phyloP scores from a whole-genome alignment of 2,329 filamentous ascomycete genomes.

The Shiraia sp. region DNA sequence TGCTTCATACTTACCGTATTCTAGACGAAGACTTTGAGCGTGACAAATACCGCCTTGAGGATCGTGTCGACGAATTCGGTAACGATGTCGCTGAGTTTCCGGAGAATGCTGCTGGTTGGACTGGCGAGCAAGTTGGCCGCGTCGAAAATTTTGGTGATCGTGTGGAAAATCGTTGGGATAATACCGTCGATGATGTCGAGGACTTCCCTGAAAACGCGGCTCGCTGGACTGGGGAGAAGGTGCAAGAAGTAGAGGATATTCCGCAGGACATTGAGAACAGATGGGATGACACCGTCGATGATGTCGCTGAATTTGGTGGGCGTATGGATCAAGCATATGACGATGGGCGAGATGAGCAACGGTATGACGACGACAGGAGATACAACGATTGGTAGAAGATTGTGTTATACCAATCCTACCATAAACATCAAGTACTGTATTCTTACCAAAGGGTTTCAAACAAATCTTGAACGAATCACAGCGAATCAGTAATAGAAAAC shows the following conservation, averaged over 20 bases:
- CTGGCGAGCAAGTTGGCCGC: slow-evolving; percentile 27
- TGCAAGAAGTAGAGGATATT: slow-evolving; percentile 29
- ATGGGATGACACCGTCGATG: slow-evolving; percentile 23
- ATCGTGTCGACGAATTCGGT: slow-evolving; percentile 20
- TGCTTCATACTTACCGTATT: slow-evolving; percentile 2
- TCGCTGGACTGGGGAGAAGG: slow-evolving; percentile 26
- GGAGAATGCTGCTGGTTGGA: slow-evolving; percentile 28
- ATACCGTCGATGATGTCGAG: slow-evolving; percentile 25
- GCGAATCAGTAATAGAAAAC: too few species aligned
- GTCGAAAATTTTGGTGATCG: slow-evolving; percentile 25
- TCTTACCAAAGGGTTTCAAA: too few species aligned
- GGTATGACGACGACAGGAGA: slow-evolving; percentile 24
- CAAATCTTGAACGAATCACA: too few species aligned
- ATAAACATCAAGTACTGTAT: too few species aligned
- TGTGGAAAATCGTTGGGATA: slow-evolving; percentile 23
- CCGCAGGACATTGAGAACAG: slow-evolving; percentile 27
- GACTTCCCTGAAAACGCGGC: slow-evolving; percentile 29
- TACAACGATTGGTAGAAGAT: slow-evolving; percentile 1
- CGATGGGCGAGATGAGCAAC: slow-evolving; percentile 23
- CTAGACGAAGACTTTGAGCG: slow-evolving; percentile 22
- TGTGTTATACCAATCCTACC: too few species aligned
- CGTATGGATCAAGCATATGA: slow-evolving; percentile 30
- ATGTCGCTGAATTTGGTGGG: slow-evolving; percentile 22
- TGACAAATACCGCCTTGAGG: slow-evolving; percentile 19
- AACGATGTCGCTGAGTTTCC: slow-evolving; percentile 24